phyloP scores from a whole-genome alignment of 164 flowering plant genomes.

The Pachysandra terminalis region DNA sequence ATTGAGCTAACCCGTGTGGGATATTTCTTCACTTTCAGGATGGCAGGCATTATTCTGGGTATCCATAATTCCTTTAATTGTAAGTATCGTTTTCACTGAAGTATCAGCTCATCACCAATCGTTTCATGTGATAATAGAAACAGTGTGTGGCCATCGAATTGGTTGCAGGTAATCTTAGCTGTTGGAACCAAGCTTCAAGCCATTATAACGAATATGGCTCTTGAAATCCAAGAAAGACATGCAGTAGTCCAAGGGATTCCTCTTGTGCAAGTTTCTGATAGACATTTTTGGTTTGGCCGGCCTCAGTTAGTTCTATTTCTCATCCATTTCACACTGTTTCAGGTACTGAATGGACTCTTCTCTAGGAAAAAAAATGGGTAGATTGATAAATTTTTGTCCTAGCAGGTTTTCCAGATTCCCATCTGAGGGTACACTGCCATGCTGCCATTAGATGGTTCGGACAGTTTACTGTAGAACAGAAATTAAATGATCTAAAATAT shows the following conservation, averaged over 20 bases:
- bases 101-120: not conserved
- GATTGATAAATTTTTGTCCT: too few relatives aligned
- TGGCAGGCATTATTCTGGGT: conserved; percentile 67
- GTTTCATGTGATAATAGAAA: not conserved
- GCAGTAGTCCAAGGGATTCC: conserved; percentile 97
- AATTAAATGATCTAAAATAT: too few relatives aligned
- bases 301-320: conserved; percentile 67
- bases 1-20: too few relatives aligned
- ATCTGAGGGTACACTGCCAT: not conserved
- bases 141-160: not conserved
- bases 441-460: not conserved
- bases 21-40: conserved; percentile 43
- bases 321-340: conserved; percentile 81
- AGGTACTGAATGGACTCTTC: conserved; percentile 39
- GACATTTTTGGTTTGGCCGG: conserved; percentile 79
- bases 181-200: conserved; percentile 95
- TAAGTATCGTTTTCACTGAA: conserved; percentile 29
- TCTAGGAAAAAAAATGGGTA: not conserved
- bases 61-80: conserved; percentile 67
- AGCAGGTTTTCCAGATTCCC: not conserved
- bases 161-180: conserved; percentile 61
- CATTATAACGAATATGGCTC: conserved; percentile 82
- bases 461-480: not conserved
- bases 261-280: conserved; percentile 81
- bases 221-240: conserved; percentile 85